Evolutionary conservation across 106 monocot genomes (phyloP).

Genomic region (Gastrodia elata): DNA sequence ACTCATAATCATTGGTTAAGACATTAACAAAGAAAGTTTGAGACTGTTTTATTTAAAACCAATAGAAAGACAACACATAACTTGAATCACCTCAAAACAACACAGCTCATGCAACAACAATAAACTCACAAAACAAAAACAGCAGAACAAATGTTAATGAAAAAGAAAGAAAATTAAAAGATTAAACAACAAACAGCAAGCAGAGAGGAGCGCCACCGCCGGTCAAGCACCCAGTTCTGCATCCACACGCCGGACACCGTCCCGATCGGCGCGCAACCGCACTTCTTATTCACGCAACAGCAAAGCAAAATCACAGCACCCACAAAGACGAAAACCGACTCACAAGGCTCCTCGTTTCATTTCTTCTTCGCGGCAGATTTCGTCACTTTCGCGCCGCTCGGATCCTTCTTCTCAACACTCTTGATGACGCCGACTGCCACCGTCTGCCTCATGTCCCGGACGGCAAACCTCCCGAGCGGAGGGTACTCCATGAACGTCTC

Average conservation of each 20-base stretch:
- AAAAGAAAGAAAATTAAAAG: neutral
- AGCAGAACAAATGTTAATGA: neutral
- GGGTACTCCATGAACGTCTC: conserved; percentile 77
- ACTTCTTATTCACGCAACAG: neutral
- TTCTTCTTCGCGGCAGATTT: conserved; percentile 68
- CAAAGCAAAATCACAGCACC: neutral
- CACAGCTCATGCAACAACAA: neutral
- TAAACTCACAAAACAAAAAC: neutral
- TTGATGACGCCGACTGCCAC: conserved; percentile 85
- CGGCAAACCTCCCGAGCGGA: conserved; percentile 58
- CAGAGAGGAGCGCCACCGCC: conserved; percentile 32
- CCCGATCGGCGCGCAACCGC: neutral
- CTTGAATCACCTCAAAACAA: neutral
- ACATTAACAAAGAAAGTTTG: too few relatives aligned
- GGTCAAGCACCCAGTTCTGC: conserved; percentile 66
- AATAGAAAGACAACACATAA: neutral
- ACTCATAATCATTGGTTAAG: too few relatives aligned
- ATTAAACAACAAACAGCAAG: neutral
- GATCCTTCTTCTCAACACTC: conserved; percentile 75
- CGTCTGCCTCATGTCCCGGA: conserved; percentile 74
- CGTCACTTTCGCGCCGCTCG: conserved; percentile 63
- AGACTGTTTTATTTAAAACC: too few relatives aligned
- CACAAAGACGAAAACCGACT: neutral
- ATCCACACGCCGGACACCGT: conserved; percentile 26
- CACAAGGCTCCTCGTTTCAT: conserved; percentile 46